Base-by-base conservation (phyloP, 2,329 filamentous ascomycete genomes). In the Lachnellula occidentalis region DNA sequence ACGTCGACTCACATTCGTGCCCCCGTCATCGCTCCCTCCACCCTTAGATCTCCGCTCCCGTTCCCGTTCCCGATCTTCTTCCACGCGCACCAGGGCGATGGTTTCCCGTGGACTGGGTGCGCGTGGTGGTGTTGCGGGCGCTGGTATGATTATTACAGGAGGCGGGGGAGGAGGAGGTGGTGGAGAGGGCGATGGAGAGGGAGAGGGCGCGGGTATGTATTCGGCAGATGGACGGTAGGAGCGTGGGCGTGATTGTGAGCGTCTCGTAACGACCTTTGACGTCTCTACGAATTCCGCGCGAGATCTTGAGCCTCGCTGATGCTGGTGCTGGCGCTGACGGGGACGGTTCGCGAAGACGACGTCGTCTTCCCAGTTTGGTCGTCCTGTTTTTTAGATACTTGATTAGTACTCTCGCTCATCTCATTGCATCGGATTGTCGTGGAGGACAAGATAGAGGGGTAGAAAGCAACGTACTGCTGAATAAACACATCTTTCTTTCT, bases 301-400 rank as follows among this genome's bases (percentile, higher is more conserved):
- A 24, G 45, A 49, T 61, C 24, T 24, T 24, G 24, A 24, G 24
- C 5, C 24, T 55, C 27, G 27, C 27, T 11, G 27, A 1, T 11
- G 27, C 9, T 31, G 7, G 27, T 9, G 27, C 27, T 27, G 27
- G 27, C 9, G 27, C 8, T 31, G 11, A 24, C 37, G 53, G 37
- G 34, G 59, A 27, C 58, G 63, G 24, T 57, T 56, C 14, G 58
- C 51, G 42, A 61, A 61, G 42, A 56, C 50, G 41, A 65, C 53
- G 22, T 63, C 61, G 39, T 64, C 62, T 59, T 64, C 62, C 62
- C 62, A 64, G 36, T 46, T 54, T 21, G 63, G 60, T 8, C 53
- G 54, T 5, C 55, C 58, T 60, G 55, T 19, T 17, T 2, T 15
- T 6, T 7, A 7, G 1, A 39, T 15, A 12, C 15, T 41, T 5